Conservation (phyloP, 2,329 filamentous ascomycete species). For the Cordyceps fumosorosea region DNA sequence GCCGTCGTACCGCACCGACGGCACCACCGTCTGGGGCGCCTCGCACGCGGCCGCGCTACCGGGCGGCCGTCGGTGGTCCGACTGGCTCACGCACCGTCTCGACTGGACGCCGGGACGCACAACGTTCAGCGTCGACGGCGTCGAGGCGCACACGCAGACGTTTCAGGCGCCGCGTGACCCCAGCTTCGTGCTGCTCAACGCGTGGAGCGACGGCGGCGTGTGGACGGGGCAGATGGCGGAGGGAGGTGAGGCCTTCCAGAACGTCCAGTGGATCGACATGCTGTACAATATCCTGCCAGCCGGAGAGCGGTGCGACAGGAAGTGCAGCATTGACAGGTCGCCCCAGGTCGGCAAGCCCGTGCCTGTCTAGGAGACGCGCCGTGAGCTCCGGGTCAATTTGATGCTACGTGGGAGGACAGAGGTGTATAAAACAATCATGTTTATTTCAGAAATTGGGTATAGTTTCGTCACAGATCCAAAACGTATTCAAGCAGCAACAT, state of each 20-base stretch:
- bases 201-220: slow-evolving; percentile 51
- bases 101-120: slow-evolving; percentile 50
- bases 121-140: slow-evolving; percentile 47
- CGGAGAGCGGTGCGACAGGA: slow-evolving; percentile 23
- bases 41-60: slow-evolving; percentile 38
- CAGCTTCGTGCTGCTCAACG: slow-evolving; percentile 46
- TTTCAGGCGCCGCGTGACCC: slow-evolving; percentile 49
- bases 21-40: slow-evolving; percentile 37
- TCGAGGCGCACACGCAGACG: slow-evolving; percentile 39
- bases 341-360: slow-evolving; percentile 32
- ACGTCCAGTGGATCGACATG: slow-evolving; percentile 56
- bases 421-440: neutral
- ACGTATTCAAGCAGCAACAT: neutral
- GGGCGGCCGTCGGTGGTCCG: slow-evolving; percentile 36
- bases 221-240: slow-evolving; percentile 52
- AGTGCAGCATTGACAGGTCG: slow-evolving; percentile 36
- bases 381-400: neutral
- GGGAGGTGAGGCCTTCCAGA: slow-evolving; percentile 42
- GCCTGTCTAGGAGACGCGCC: slow-evolving; percentile 13
- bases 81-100: slow-evolving; percentile 51
- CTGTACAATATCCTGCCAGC: slow-evolving; percentile 34
- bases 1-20: slow-evolving; percentile 39
- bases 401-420: neutral
- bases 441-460: neutral
- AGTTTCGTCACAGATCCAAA: neutral